Conservation (phyloP, 2,329 filamentous ascomycete genomes). For the Pseudopyrenochaeta lycopersici region DNA sequence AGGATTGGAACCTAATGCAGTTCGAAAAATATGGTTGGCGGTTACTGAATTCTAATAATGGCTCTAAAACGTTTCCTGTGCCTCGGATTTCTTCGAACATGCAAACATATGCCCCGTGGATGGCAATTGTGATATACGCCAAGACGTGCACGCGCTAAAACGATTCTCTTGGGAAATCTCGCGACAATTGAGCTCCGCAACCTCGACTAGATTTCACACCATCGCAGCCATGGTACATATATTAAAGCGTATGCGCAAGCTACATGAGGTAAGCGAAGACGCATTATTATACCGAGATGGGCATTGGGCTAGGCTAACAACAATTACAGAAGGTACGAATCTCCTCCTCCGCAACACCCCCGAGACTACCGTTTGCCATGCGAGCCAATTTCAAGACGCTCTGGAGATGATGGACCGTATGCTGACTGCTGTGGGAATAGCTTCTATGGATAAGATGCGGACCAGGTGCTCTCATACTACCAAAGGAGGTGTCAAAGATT, state of each 20-base stretch:
- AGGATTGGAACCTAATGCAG: neutral
- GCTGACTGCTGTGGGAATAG: slow-evolving; percentile 53
- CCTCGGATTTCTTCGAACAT: neutral
- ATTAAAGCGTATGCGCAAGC: slow-evolving; percentile 75
- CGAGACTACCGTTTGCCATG: slow-evolving; percentile 13
- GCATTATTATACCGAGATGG: neutral
- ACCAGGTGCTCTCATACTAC: slow-evolving; percentile 82
- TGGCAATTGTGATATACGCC: slow-evolving; percentile 10
- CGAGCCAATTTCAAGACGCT: neutral
- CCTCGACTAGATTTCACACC: slow-evolving; percentile 17
- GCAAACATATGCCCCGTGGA: neutral
- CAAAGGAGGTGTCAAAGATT: slow-evolving; percentile 77
- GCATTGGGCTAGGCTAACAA: slow-evolving; percentile 29
- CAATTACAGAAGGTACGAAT: slow-evolving; percentile 42
- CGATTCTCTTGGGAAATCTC: slow-evolving; percentile 29
- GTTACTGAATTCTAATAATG: neutral
- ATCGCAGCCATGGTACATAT: slow-evolving; percentile 62
- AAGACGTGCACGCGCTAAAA: slow-evolving; percentile 20
- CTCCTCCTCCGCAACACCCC: slow-evolving; percentile 21
- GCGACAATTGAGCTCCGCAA: slow-evolving; percentile 30
- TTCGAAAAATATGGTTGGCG: neutral
- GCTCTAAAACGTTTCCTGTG: neutral
- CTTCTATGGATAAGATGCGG: slow-evolving; percentile 80
- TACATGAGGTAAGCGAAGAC: slow-evolving; percentile 70
- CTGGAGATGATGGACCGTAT: neutral